Percentiles rank a stretch among this genome's conserved stretches.
Conservation (phyloP, 208 protist species). For the Acanthamoeba royreba region DNA sequence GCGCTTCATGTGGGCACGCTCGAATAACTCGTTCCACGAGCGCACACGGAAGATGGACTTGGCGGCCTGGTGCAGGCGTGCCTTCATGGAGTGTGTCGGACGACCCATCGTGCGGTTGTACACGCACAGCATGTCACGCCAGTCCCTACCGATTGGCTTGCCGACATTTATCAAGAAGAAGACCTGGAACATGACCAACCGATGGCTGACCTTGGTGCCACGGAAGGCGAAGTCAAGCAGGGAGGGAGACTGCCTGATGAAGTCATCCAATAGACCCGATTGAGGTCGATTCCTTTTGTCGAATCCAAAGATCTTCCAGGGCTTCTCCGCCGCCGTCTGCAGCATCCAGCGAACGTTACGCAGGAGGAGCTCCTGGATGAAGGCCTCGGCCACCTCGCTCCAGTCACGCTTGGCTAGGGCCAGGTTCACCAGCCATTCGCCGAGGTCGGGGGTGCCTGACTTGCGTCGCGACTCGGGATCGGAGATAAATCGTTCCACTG, state of each 20-base stretch:
- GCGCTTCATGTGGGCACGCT: no score
- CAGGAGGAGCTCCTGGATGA: neutral
- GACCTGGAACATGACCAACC: slow-evolving; percentile 38
- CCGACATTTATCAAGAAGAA: slow-evolving; percentile 14
- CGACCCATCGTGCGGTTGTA: no score
- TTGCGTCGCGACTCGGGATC: neutral
- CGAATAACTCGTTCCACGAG: no score
- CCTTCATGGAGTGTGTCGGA: no score
- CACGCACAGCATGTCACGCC: no score
- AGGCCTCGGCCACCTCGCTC: neutral
- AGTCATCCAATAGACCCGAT: neutral
- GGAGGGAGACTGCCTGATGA: neutral
- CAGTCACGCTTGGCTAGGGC: neutral
- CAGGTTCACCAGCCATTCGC: slow-evolving; percentile 30
- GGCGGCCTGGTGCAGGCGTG: no score
- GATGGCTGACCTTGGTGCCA: neutral
- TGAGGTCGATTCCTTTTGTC: no score
- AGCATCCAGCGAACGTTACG: neutral
- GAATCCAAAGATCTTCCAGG: no score
- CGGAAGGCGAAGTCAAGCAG: neutral
- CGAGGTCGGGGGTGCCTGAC: neutral
- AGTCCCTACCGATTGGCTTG: no score
- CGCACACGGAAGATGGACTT: no score
- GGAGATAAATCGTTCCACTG: neutral
- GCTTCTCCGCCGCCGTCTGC: neutral